Conservation (phyloP, 2,329 filamentous ascomycete genomes). For the Trichoderma sp. region DNA sequence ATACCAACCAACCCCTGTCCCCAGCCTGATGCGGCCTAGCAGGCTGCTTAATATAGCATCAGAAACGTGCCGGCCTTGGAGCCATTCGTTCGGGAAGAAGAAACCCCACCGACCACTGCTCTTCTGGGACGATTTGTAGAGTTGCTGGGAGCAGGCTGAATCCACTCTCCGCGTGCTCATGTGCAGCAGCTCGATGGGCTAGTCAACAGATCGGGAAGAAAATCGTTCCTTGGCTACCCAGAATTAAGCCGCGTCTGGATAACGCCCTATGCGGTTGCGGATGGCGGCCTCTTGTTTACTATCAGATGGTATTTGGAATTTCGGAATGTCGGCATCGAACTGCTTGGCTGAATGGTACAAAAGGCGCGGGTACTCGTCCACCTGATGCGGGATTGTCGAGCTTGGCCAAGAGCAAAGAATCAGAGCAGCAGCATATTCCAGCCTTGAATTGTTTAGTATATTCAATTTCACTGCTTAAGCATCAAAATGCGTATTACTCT, state of each 20-base stretch:
- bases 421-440: background rate
- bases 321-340: background rate
- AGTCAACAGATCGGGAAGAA: slow-evolving; percentile 1
- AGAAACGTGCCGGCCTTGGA: background rate
- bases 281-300: background rate
- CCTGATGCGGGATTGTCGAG: background rate
- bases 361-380: background rate
- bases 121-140: background rate
- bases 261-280: background rate
- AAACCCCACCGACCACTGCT: background rate
- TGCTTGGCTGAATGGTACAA: background rate
- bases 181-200: background rate
- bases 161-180: slow-evolving; percentile 4
- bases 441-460: background rate
- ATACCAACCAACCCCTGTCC: background rate
- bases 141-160: background rate
- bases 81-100: background rate
- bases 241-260: background rate
- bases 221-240: slow-evolving; percentile 1
- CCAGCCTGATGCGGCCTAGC: slow-evolving; percentile 1
- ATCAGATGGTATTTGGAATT: slow-evolving; percentile 1
- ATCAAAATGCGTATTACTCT: slow-evolving; percentile 2
- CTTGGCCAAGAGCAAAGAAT: background rate
- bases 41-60: slow-evolving; percentile 12
- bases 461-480: background rate